These are phyloP conservation scores for Alternaria sp. DNA, from an alignment of 2,329 filamentous ascomycete genomes.

Conservation along the genomic window DNA sequence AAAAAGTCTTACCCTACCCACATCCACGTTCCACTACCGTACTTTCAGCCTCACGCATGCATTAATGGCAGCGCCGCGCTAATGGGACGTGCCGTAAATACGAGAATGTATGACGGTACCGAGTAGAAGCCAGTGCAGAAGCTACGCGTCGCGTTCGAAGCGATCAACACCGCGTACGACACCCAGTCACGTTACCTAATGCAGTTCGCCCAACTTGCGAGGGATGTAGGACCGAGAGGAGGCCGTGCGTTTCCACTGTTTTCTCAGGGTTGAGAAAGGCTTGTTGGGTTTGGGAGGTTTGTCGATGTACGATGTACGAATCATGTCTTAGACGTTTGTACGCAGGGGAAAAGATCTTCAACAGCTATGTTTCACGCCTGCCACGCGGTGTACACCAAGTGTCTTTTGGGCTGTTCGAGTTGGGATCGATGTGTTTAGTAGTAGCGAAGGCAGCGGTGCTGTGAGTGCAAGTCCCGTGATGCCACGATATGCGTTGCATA, in stretches of 20 bases:
- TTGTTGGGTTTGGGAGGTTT: neutral
- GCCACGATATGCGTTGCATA: neutral
- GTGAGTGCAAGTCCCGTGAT: neutral
- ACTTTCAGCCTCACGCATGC: neutral
- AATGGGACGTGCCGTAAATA: neutral
- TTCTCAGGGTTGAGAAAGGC: neutral
- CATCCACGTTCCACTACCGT: neutral
- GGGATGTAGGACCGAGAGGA: neutral
- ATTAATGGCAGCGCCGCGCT: neutral
- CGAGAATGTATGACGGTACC: neutral
- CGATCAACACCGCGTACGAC: neutral
- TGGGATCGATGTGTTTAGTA: neutral
- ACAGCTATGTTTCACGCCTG: neutral
- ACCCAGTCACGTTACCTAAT: neutral
- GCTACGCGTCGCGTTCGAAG: neutral
- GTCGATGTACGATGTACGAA: neutral
- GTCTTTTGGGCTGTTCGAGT: neutral
- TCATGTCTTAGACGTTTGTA: no score
- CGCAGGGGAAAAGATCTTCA: neutral
- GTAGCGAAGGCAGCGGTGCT: neutral
- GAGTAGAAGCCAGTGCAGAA: neutral
- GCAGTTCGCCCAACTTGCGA: neutral
- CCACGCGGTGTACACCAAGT: neutral
- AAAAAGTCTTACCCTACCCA: neutral
- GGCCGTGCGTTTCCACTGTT: neutral